phyloP scores from a whole-genome alignment of 352 stramenopile species.

The Globisporangium nodosum region DNA sequence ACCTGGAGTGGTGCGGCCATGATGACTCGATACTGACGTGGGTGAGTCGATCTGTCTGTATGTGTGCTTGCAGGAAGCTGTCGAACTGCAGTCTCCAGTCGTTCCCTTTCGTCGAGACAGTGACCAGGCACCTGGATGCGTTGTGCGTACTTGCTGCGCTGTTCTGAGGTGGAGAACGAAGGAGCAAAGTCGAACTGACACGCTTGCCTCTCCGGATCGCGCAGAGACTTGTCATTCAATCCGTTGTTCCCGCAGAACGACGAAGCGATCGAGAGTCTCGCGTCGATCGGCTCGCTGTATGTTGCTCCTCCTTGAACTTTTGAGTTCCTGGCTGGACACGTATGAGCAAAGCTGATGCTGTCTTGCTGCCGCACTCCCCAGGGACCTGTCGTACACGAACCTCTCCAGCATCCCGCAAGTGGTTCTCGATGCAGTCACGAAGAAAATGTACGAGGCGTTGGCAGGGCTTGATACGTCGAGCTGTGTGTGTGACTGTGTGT shows the following conservation, averaged over 20 bases:
- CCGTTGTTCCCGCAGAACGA: conserved; percentile 5
- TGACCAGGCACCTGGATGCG: background rate
- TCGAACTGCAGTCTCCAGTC: conserved; percentile 8
- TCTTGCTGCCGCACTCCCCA: background rate
- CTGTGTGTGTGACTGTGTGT: too few relatives aligned
- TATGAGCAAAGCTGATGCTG: background rate
- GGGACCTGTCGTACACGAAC: conserved; percentile 7
- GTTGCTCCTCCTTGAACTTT: background rate
- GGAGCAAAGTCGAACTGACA: background rate
- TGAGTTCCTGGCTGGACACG: background rate
- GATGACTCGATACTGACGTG: background rate
- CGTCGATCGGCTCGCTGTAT: conserved; percentile 2
- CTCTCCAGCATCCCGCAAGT: conserved; percentile 1
- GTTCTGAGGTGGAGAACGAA: too few relatives aligned
- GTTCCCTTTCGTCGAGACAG: conserved; percentile 4
- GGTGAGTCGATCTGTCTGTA: background rate
- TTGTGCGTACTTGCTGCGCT: background rate
- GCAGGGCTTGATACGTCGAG: too few relatives aligned
- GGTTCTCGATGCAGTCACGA: background rate
- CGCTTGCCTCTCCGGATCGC: background rate
- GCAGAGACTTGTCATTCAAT: conserved; percentile 7
- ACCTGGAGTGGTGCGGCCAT: background rate
- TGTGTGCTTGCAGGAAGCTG: background rate
- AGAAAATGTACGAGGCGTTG: background rate
- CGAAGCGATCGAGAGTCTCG: background rate